Evolutionary conservation across 352 stramenopile species (phyloP).

Genomic region (Phytophthora brassicae): DNA sequence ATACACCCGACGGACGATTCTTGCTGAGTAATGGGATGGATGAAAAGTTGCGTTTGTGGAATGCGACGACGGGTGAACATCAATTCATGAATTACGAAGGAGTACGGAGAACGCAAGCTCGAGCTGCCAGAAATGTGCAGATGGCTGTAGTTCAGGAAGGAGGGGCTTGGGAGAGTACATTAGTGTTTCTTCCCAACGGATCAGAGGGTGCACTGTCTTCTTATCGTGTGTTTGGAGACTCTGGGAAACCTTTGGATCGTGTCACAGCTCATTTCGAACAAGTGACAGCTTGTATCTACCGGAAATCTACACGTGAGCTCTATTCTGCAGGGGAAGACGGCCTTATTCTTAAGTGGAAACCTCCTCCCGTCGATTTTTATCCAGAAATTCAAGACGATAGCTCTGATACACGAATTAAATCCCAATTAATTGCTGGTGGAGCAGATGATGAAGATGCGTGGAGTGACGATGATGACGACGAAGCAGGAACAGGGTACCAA

Average conservation of each 20-base stretch:
- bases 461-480: constrained; percentile 55
- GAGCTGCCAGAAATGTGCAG: constrained; percentile 45
- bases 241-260: constrained; percentile 31
- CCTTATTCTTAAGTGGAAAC: constrained; percentile 74
- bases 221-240: constrained; percentile 55
- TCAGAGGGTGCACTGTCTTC: constrained; percentile 45
- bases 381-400: constrained; percentile 8
- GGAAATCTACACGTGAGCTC: constrained; percentile 49
- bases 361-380: constrained; percentile 34
- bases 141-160: constrained; percentile 67
- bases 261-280: constrained; percentile 65
- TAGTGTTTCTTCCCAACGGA: constrained; percentile 70
- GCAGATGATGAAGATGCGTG: constrained; percentile 44
- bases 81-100: constrained; percentile 73
- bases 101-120: constrained; percentile 30
- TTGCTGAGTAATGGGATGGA: constrained; percentile 65
- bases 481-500: constrained; percentile 18
- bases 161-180: constrained; percentile 43
- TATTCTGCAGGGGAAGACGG: constrained; percentile 65
- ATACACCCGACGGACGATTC: constrained; percentile 65
- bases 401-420: background rate
- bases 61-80: constrained; percentile 55
- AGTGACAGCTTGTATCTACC: constrained; percentile 63
- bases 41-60: constrained; percentile 67
- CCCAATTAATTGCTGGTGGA: constrained; percentile 12